Conservation (phyloP, 2,329 filamentous ascomycete genomes). For the Dendryphion nanum region DNA sequence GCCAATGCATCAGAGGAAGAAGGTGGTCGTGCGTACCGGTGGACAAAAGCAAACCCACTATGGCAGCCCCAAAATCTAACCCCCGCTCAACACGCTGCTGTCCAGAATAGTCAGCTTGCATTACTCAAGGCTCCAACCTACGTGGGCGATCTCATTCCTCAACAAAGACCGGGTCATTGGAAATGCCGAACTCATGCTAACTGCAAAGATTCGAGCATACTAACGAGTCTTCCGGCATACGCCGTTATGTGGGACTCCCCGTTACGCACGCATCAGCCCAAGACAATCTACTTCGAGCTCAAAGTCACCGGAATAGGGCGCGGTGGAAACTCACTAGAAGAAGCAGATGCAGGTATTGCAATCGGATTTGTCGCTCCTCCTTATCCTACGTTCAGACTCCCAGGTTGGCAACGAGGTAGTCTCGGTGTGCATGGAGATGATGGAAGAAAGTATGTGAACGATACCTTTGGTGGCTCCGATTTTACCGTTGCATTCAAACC, state of each 20-base stretch:
- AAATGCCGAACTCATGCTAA: constrained; percentile 45
- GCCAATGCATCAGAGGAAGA: constrained; percentile 68
- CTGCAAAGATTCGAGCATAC: constrained; percentile 60
- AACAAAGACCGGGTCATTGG: constrained; percentile 42
- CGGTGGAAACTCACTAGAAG: constrained; percentile 24
- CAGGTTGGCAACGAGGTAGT: constrained; percentile 76
- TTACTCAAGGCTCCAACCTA: constrained; percentile 32
- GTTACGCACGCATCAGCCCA: constrained; percentile 52
- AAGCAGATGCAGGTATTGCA: constrained; percentile 57
- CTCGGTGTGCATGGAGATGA: constrained; percentile 79
- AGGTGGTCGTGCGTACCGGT: constrained; percentile 63
- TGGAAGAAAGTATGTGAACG: constrained; percentile 72
- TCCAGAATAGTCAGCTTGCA: constrained; percentile 52
- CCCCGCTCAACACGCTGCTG: constrained; percentile 47
- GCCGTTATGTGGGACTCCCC: constrained; percentile 58
- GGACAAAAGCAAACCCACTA: constrained; percentile 64
- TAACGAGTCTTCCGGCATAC: constrained; percentile 70
- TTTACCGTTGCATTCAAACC: constrained; percentile 64
- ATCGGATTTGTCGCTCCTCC: constrained; percentile 72
- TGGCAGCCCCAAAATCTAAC: constrained; percentile 53
- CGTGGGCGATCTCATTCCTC: constrained; percentile 44
- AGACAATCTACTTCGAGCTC: constrained; percentile 72
- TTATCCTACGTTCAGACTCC: constrained; percentile 74
- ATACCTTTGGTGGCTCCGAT: constrained; percentile 68
- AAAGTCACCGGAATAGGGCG: constrained; percentile 50